These are phyloP conservation scores for Rhodotorula sp. DNA, from an alignment of 1,284 basidiomycete species.

Conservation along the genomic window DNA sequence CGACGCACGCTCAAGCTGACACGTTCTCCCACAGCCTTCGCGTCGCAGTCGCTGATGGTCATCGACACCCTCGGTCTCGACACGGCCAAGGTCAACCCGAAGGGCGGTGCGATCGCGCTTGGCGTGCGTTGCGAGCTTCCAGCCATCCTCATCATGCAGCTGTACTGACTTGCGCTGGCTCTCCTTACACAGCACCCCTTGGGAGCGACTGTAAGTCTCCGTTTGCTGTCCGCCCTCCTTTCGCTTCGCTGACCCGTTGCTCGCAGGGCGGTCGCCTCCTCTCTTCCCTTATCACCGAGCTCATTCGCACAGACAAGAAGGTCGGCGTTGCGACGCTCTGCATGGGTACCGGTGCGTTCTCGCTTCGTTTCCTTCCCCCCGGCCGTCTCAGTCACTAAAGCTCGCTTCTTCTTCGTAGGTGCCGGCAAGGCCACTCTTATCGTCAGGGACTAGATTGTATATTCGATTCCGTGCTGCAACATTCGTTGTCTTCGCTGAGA, in stretches of 20 bases:
- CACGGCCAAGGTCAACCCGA: slow-evolving; percentile 50
- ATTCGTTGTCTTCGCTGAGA: not conserved
- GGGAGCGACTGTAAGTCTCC: slow-evolving; percentile 45
- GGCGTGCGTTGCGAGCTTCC: slow-evolving; percentile 37
- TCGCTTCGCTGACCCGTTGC: not conserved
- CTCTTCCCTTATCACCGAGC: slow-evolving; percentile 50
- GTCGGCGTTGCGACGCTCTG: slow-evolving; percentile 50
- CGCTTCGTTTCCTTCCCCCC: not conserved
- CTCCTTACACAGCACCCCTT: slow-evolving; percentile 47
- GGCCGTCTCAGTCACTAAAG: not conserved
- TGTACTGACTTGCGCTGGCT: not conserved
- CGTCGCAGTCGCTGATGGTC: slow-evolving; percentile 52
- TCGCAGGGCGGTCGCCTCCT: slow-evolving; percentile 49
- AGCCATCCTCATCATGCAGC: not conserved
- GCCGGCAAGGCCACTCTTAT: slow-evolving; percentile 15
- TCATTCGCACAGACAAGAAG: slow-evolving; percentile 49
- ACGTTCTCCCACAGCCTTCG: slow-evolving; percentile 47
- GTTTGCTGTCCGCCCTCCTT: not conserved
- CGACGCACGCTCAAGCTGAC: not conserved
- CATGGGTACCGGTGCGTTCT: slow-evolving; percentile 48
- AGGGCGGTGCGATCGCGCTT: slow-evolving; percentile 52
- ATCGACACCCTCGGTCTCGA: slow-evolving; percentile 49
- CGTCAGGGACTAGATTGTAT: slow-evolving; percentile 1
- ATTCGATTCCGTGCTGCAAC: not conserved
- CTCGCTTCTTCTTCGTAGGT: not conserved